Conservation (phyloP, 1,284 basidiomycete species). For the Ustilago esculenta region DNA sequence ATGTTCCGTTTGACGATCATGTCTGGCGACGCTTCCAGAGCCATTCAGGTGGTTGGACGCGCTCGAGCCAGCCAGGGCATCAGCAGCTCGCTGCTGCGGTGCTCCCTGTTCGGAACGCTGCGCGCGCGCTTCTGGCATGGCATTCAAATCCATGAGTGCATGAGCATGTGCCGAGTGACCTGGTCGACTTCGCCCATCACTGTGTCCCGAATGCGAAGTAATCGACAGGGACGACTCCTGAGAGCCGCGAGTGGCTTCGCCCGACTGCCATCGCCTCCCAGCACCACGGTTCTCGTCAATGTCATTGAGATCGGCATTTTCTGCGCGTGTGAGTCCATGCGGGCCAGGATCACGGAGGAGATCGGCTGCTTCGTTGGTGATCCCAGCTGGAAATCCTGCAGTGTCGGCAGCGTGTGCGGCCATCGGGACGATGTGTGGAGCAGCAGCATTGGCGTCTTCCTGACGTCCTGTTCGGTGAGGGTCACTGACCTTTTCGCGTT, state of each 20-base stretch:
- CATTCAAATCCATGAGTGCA: background rate
- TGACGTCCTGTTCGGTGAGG: constrained; percentile 12
- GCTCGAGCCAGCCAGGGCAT: background rate
- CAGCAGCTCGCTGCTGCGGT: constrained; percentile 2
- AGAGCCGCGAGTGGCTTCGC: background rate
- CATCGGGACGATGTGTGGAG: constrained; percentile 21
- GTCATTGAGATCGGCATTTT: constrained; percentile 16
- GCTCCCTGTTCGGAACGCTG: constrained; percentile 2
- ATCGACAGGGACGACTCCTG: background rate
- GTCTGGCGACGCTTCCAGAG: background rate
- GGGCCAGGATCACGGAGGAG: constrained; percentile 8
- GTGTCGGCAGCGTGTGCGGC: constrained; percentile 5
- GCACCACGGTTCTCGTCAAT: constrained; percentile 2
- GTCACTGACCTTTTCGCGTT: constrained; percentile 29
- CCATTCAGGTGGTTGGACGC: background rate
- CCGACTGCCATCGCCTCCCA: constrained; percentile 13
- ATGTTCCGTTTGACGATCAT: background rate
- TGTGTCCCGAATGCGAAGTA: background rate
- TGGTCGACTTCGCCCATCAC: background rate
- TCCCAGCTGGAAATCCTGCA: constrained; percentile 8
- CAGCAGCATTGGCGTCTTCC: constrained; percentile 19
- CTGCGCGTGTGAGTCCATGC: constrained; percentile 7
- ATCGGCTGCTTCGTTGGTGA: constrained; percentile 11
- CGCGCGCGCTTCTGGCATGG: background rate
- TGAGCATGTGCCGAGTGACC: constrained; percentile 2